Percentiles rank a stretch among this genome's conserved stretches.
Conservation (phyloP, 2,329 filamentous ascomycete genomes). For the Colletotrichum sp. region DNA sequence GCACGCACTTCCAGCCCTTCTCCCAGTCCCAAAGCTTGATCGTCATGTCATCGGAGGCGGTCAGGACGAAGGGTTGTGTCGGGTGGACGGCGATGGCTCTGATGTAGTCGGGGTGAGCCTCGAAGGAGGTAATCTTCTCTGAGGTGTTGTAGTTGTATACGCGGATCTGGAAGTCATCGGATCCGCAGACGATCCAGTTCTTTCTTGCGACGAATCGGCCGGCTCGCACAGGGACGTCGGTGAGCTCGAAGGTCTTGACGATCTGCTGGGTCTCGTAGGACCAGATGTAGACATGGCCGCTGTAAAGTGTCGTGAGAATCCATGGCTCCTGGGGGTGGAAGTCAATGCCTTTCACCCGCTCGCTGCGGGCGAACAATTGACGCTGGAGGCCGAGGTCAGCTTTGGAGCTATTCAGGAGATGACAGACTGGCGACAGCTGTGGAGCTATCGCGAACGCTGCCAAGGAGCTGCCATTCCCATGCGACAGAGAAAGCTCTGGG, state of each 20-base stretch:
- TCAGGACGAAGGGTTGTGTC: constrained; percentile 93
- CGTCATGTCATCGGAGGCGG: constrained; percentile 97
- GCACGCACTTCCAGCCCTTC: constrained; percentile 96
- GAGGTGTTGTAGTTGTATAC: constrained; percentile 99
- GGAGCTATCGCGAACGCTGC: not conserved
- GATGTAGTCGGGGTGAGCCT: constrained; percentile 98
- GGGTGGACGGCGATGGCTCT: constrained; percentile 96
- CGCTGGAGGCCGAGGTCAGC: constrained; percentile 34
- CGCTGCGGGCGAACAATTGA: constrained; percentile 74
- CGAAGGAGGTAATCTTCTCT: constrained; percentile 96
- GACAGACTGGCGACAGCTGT: not conserved
- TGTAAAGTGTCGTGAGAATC: constrained; percentile 92
- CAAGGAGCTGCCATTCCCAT: not conserved
- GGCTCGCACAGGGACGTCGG: constrained; percentile 95
- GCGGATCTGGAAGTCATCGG: constrained; percentile 79
- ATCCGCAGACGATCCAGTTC: constrained; percentile 98
- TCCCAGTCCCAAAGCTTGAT: constrained; percentile 99
- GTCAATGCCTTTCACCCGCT: constrained; percentile 97
- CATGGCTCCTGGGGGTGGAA: constrained; percentile 97
- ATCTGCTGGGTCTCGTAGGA: constrained; percentile 96
- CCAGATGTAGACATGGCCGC: constrained; percentile 98
- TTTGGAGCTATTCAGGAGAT: constrained; percentile 3
- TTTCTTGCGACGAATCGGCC: constrained; percentile 96
- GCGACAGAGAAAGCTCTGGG: not conserved
- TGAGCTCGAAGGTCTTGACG: constrained; percentile 98